Base-by-base conservation (phyloP, 2,329 filamentous ascomycete genomes). In the Ceratocystis cubensis region DNA sequence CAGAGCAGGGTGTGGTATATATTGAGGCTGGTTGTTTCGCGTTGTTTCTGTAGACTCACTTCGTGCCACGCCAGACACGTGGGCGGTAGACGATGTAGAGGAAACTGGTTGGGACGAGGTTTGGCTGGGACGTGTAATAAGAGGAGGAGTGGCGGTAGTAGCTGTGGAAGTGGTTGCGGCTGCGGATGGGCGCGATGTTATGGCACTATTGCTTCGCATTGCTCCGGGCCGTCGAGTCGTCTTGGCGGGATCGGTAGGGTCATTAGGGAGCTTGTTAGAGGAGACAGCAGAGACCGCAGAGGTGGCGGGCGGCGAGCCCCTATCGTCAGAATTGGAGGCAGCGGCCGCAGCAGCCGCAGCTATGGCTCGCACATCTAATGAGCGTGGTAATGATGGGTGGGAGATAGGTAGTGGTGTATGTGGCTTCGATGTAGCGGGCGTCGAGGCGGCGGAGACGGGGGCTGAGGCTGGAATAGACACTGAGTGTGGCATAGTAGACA, bases 201-300 rank as follows among this genome's bases (percentile, higher is more conserved):
- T 82, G 67, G 80, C 78, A 1, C 81, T 83, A 0, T 82, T 83
- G 28, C 81, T 81, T 66, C 82, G 81, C 70, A 80, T 74, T 57
- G 77, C 78, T 15, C 74, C 67, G 6, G 79, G 78, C 59, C 80
- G 76, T 25, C 48, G 61, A 5, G 41, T 70, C 30, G 63, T 63
- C 45, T 72, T 69, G 53, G 71, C 70, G 64, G 71, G 72, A 28
- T 70, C 71, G 22, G 73, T 74, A 50, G 71, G 71, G 1, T 25
- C 28, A 13, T 33, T 30, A 1, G 56, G 56, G 5, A 59, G 30
- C 30, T 59, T 59, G 64, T 73, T 71, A 10, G 53, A 50, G 28
- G 66, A 67, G 10, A 48, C 46, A 2, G 50, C 53, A 10, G 66
- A 65, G 44, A 65, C 63, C 4, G 66, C 63, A 8, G 66, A 67